Evolutionary conservation across 108 stramenopile genomes (phyloP).

Genomic region (Skeletonema potamos): DNA sequence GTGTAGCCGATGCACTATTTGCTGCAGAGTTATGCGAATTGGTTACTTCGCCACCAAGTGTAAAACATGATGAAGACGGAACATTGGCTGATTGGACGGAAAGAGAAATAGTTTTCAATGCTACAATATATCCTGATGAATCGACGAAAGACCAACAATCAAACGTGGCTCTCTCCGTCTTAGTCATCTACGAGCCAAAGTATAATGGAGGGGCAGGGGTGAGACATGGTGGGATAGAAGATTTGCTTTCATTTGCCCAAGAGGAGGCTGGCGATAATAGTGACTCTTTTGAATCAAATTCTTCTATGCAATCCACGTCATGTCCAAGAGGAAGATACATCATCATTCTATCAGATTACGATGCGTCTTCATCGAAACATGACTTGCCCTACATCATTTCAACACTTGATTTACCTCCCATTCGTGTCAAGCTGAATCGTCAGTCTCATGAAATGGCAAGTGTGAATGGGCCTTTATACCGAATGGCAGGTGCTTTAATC

Average conservation of each 20-base stretch:
- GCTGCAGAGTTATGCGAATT: slow-evolving; percentile 83
- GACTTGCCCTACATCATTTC: slow-evolving; percentile 24
- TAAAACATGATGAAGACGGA: slow-evolving; percentile 15
- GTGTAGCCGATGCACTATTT: slow-evolving; percentile 67
- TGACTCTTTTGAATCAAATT: slow-evolving; percentile 1
- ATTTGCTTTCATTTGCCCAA: slow-evolving; percentile 31
- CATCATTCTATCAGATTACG: slow-evolving; percentile 51
- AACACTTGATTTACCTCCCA: slow-evolving; percentile 24
- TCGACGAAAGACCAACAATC: not conserved
- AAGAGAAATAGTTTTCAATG: slow-evolving; percentile 48
- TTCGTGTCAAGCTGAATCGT: slow-evolving; percentile 1
- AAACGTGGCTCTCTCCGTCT: slow-evolving; percentile 42
- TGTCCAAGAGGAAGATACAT: slow-evolving; percentile 52
- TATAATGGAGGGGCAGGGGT: slow-evolving; percentile 76
- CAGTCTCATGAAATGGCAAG: slow-evolving; percentile 56
- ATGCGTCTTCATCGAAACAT: not conserved
- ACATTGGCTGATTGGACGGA: slow-evolving; percentile 45
- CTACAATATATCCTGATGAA: slow-evolving; percentile 18
- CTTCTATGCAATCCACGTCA: not conserved
- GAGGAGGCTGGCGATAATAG: slow-evolving; percentile 11
- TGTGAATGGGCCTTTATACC: slow-evolving; percentile 63
- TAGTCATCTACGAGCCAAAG: slow-evolving; percentile 69
- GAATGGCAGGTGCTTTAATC: slow-evolving; percentile 57
- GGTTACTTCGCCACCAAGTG: slow-evolving; percentile 11
- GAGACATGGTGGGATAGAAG: slow-evolving; percentile 71